These are phyloP conservation scores for Warburgia ugandensis DNA, from an alignment of 164 flowering plant species.

Conservation along the genomic window DNA sequence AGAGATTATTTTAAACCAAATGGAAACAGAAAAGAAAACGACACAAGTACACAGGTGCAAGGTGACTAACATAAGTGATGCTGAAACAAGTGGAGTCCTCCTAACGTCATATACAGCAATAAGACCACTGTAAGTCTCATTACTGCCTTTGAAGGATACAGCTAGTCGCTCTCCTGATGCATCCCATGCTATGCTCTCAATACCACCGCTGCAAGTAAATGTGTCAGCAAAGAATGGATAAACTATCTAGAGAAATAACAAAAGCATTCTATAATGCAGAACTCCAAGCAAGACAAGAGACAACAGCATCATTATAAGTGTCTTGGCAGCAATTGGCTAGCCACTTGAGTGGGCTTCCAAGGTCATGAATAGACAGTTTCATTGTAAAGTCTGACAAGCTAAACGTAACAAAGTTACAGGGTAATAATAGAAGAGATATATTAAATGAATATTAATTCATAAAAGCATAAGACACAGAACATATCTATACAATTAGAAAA, in stretches of 20 bases:
- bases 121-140: constrained; percentile 70
- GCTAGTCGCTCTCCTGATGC: constrained; percentile 94
- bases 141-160: constrained; percentile 68
- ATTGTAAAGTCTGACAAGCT: too few relatives aligned
- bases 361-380: too few relatives aligned
- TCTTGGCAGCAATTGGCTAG: too few relatives aligned
- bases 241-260: background rate
- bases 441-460: too few relatives aligned
- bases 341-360: too few relatives aligned
- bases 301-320: too few relatives aligned
- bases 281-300: background rate
- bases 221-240: background rate
- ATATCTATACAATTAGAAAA: too few relatives aligned
- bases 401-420: too few relatives aligned
- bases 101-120: constrained; percentile 77
- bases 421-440: too few relatives aligned
- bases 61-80: constrained; percentile 66
- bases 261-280: background rate
- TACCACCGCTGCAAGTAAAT: constrained; percentile 41
- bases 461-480: too few relatives aligned
- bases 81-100: constrained; percentile 68
- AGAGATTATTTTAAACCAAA: background rate
- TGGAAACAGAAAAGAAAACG: background rate
- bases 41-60: background rate
- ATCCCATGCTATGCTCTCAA: constrained; percentile 98